Evolutionary conservation across 139 green algal species (phyloP), one percentile per base, ranked within the genome.

Genomic region (Chlorella sorokiniana): DNA sequence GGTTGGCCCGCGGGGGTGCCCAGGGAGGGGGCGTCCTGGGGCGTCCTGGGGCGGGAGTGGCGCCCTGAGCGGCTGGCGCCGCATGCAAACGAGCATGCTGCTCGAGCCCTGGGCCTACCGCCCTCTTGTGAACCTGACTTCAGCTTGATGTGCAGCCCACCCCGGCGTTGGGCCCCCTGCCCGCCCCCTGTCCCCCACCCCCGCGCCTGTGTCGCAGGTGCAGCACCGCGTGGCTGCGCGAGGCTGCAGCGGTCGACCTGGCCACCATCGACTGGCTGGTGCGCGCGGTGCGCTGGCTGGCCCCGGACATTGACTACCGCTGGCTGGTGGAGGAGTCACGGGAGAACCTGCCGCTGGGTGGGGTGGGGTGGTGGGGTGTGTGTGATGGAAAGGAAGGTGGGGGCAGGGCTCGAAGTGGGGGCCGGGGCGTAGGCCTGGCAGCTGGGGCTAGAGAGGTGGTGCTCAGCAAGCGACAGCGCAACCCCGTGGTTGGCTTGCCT

Each of bases 271-370:
- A 91, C 42, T 76, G 90, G 0, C 81, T 99, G 70, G 95, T 97
- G 67, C 25, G 20, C 18, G 67, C 41, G 1, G 68, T 75, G 14
- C 56, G 59, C 40, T 88, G 63, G 42, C 29, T 94, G 20, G 91
- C 45, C 44, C 70, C 70, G 2, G 70, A 77, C 44, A 22, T 64
- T 9, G 70, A 77, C 31, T 77, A 64, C 45, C n/a, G 40, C 22
- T 99, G 96, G 95, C 91, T 99, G 42, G 93, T 99, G 31, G 89
- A 96, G 4, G 95, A 99, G 86, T 86, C 93, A 14, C 85, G 91
- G 81, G 72, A 92, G 27, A 95, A 94, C 81, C 89, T 98, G 64
- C 81, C 45, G 9, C 31, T 79, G 56, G 79, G 79, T 84, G 79
- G 31, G 78, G 31, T 31, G 1, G 16, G 38, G 23, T 14, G 70